Evolutionary conservation across 2,329 filamentous ascomycete genomes (phyloP).

Genomic region (Cytospora schulzeri): DNA sequence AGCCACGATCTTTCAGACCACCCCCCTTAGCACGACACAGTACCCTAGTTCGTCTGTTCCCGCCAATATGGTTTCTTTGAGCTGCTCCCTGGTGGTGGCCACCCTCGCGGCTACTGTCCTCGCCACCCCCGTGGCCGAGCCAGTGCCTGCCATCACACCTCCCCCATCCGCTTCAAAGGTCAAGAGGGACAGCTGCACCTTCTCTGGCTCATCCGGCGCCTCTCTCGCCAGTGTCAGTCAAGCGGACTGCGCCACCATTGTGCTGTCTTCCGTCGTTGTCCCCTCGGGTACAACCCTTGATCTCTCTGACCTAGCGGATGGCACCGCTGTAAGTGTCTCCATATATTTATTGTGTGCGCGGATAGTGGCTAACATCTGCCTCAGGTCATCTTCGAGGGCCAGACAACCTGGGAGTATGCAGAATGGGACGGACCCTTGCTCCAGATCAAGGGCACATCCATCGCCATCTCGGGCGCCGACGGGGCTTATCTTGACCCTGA

Average conservation of each 20-base stretch:
- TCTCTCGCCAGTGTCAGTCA: conserved; percentile 44
- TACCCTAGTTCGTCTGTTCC: conserved; percentile 2
- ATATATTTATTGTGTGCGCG: background rate
- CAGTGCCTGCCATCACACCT: conserved; percentile 15
- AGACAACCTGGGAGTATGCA: conserved; percentile 65
- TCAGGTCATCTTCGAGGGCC: conserved; percentile 62
- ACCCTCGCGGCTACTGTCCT: conserved; percentile 10
- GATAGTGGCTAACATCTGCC: conserved; percentile 10
- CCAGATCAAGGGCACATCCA: conserved; percentile 56
- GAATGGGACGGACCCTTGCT: conserved; percentile 68
- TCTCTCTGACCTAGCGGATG: conserved; percentile 51
- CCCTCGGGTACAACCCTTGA: conserved; percentile 61
- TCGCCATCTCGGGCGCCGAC: conserved; percentile 54
- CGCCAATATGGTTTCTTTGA: conserved; percentile 4
- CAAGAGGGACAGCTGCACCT: conserved; percentile 48
- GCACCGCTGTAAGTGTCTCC: conserved; percentile 43
- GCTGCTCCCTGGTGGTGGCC: conserved; percentile 1
- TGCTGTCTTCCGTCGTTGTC: conserved; percentile 54
- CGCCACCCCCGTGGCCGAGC: conserved; percentile 18
- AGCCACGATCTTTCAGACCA: background rate
- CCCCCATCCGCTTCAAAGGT: conserved; percentile 8
- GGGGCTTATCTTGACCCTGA: conserved; percentile 58
- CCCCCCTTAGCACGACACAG: conserved; percentile 12
- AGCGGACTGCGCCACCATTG: conserved; percentile 56
- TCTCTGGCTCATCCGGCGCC: conserved; percentile 48